Conservation (phyloP, 2,329 filamentous ascomycete genomes). For the Trichoderma sp. region DNA sequence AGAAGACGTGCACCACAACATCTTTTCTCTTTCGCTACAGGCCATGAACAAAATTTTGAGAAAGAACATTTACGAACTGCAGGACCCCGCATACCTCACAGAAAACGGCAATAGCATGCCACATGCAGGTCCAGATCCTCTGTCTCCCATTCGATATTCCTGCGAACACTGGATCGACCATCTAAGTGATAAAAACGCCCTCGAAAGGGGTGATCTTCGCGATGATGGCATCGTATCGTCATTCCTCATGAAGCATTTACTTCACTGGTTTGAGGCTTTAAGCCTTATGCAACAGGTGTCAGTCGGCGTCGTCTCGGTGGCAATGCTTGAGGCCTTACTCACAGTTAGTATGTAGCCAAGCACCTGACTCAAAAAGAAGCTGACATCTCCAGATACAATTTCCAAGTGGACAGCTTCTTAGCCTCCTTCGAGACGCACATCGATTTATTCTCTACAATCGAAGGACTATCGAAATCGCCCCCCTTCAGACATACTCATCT, state of each 20-base stretch:
- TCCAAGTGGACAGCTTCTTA: neutral
- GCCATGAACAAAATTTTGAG: constrained; percentile 19
- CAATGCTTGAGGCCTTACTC: constrained; percentile 16
- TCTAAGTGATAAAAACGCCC: neutral
- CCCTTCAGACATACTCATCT: constrained; percentile 35
- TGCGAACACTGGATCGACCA: constrained; percentile 27
- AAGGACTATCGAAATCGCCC: constrained; percentile 27
- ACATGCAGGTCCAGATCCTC: constrained; percentile 19
- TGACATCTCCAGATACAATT: neutral
- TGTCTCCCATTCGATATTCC: constrained; percentile 21
- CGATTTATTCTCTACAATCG: constrained; percentile 30
- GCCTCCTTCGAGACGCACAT: constrained; percentile 29
- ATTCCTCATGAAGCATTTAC: constrained; percentile 37
- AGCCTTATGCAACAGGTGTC: constrained; percentile 32
- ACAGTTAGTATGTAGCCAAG: constrained; percentile 7
- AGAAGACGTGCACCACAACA: neutral
- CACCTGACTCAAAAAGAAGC: neutral
- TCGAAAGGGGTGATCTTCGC: neutral
- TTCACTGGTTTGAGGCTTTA: constrained; percentile 45
- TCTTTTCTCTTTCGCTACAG: neutral
- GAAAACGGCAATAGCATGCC: neutral
- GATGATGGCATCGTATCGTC: constrained; percentile 20
- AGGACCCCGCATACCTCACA: neutral
- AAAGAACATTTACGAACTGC: constrained; percentile 29
- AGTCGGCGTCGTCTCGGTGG: constrained; percentile 22